Base-by-base conservation (phyloP, 108 stramenopile genomes). In the Craspedostauros australis region DNA sequence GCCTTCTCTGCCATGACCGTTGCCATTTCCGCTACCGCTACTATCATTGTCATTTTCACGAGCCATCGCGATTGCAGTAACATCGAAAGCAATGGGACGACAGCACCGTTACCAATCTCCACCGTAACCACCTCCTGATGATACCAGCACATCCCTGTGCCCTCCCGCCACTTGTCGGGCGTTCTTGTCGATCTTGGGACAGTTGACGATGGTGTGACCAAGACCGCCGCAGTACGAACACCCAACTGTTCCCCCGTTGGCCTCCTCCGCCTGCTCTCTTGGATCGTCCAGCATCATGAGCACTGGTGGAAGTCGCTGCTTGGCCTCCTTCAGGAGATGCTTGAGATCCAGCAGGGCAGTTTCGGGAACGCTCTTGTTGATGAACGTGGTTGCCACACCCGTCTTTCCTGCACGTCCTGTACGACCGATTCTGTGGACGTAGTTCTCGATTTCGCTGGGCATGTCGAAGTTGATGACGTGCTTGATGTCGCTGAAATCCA, bases 391-490 rank as follows among this genome's bases (percentile, higher is more conserved):
- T 5, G 97, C 99, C 0, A 99, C 99, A 22, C 97, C 99, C 1
- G 97, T 98, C 61, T 96, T 96, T 1, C 99, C 99, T 56, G 95
- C 88, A 9, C 99, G 96, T 1, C 99, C 99, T 7, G 99, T 99
- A 18, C 99, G 94, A n/a, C 97, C 99, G 51, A 99, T 99, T 24
- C 86, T 57, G 68, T 92, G 86, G 8, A 88, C 86, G 51, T 91
- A 91, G 56, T 97, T 98, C 78, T 99, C 99, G 55, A 99, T 98
- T 68, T 98, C 97, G 39, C 64, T 65, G n/a, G 99, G 99, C 99
- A 99, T 99, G 77, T 99, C 97, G 61, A 96, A 98, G 54, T 99
- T 99, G 55, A 99, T 97, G 1, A 99, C 99, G 60, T 98, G 97
- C 70, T 96, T 88, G 61, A 98, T 97, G 60, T 96, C 86, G 1